Evolutionary conservation across 371 early-diverging fungal species (phyloP).

Genomic region (Conidiobolus incongruus): DNA sequence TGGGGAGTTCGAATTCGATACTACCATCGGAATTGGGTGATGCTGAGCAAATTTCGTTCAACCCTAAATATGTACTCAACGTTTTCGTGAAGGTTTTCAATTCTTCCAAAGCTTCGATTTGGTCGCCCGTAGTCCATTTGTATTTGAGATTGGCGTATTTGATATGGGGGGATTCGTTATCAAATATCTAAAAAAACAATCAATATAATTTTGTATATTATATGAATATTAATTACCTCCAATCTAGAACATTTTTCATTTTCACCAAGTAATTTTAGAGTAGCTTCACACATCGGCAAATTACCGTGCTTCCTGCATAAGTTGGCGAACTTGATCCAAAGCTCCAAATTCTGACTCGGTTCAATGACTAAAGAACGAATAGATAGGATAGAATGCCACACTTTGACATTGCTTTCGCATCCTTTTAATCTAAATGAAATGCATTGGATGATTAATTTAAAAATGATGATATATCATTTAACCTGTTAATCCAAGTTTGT

Average conservation of each 20-base stretch:
- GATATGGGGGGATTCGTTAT: slow-evolving; percentile 41
- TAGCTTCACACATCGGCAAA: slow-evolving; percentile 58
- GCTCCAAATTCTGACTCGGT: slow-evolving; percentile 79
- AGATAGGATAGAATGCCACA: slow-evolving; percentile 84
- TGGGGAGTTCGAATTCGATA: slow-evolving; percentile 9
- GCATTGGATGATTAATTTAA: no score
- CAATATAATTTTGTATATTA: no score
- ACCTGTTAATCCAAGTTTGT: no score
- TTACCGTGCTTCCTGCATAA: slow-evolving; percentile 81
- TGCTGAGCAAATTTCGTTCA: no score
- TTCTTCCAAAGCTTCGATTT: slow-evolving; percentile 24
- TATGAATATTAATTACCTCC: background rate
- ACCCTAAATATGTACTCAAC: slow-evolving; percentile 26
- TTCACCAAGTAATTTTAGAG: slow-evolving; percentile 38
- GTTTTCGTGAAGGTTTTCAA: slow-evolving; percentile 35
- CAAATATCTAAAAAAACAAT: slow-evolving; percentile 4
- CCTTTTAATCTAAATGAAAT: slow-evolving; percentile 70
- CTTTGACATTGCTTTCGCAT: slow-evolving; percentile 82
- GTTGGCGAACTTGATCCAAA: slow-evolving; percentile 90
- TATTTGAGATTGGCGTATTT: slow-evolving; percentile 88
- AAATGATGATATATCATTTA: no score
- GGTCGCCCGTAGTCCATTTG: slow-evolving; percentile 65
- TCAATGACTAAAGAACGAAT: slow-evolving; percentile 75
- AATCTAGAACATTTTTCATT: background rate
- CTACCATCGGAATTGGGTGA: no score